Evolutionary conservation across 2,329 filamentous ascomycete species (phyloP), one percentile per base, ranked within the genome.

Genomic region (Hypoxylon sp.): DNA sequence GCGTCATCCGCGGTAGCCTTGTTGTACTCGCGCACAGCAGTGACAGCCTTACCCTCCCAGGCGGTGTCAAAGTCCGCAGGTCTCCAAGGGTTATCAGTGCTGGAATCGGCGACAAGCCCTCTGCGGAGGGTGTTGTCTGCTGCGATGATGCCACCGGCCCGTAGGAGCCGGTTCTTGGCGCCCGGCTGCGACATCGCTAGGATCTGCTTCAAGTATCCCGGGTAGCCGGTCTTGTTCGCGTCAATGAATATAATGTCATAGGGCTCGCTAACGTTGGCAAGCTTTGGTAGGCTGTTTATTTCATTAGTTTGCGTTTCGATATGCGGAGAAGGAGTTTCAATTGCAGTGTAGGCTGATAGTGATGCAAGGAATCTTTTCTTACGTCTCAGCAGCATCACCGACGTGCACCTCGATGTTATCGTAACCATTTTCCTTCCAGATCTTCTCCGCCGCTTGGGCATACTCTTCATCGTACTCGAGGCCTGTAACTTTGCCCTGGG

Each of bases 221-320:
- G 82, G 72, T 88, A 87, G n/a, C 82, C 84, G 0, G 80, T 77
- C 77, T 88, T 88, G 64, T 88, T 81, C 25, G 85, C 85, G 64
- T 87, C 85, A 67, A 87, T 81, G 74, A 88, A 88, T 74, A 87
- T 80, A 49, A 87, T 76, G 74, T 88, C 86, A 70, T 85, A 88
- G 3, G 86, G 83, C 71, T 82, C 76, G 37, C 75, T 62, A 64
- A 77, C 71, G 66, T 62, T 48, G 14, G 81, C 70, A 2, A 80
- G 78, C 27, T 61, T 56, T 50, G 72, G 22, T 51, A 76, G 66
- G 64, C 78, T 72, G 61, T 71, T 2, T 64, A n/a, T 3, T 11
- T 22, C 17, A 49, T 70, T 50, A 62, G 55, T 20, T 44, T 33
- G 7, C 10, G 7, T 25, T 25, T 31, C 17, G 22, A 17, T 25